Evolutionary conservation across 805 yeast genomes (phyloP), one percentile per base, ranked within the genome.

Genomic region (Nakazawaea ernobii): DNA sequence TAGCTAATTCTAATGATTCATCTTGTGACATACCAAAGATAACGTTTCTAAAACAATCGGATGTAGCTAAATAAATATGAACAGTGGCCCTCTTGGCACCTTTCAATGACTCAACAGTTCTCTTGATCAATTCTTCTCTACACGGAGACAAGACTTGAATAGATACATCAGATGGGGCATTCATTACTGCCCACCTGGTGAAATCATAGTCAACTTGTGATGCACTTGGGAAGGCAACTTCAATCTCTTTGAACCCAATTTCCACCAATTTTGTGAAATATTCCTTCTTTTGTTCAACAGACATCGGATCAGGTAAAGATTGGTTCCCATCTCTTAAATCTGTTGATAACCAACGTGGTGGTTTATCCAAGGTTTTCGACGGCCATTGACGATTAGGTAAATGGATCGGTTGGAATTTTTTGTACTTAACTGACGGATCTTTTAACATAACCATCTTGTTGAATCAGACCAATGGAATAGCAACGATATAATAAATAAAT

Each of bases 281-380:
- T 46, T 71, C 77, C 59, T 81, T 81, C 66, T 86, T 86, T 58
- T 86, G 91, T n/a, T 70, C 82, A 38, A 84, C 71, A n/a, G 84
- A 73, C 95, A 86, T 86, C 46, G 94, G 95, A 59, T 86, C 94
- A 0, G 94, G 92, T 55, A 86, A 73, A 6, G 91, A 82, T 67
- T 86, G 94, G 65, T 86, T 86, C 30, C 95, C 95, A 60, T 86
- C 95, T 57, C 95, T 75, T 52, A 86, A 71, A 59, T 86, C 95
- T 3, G 95, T 86, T 17, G 91, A 82, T 41, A 86, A 69, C 94
- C 94, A 86, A 55, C 94, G 70, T 17, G 95, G 95, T 3, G 90
- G 77, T 59, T 76, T 76, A 43, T 68, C 69, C 48, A 86, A 61
- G 13, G 74, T 65, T 49, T 73, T 72, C 33, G 71, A 59, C 1